These are phyloP conservation scores for Vitis hybrid DNA, from an alignment of 177 flowering plant species.

Conservation along the genomic window DNA sequence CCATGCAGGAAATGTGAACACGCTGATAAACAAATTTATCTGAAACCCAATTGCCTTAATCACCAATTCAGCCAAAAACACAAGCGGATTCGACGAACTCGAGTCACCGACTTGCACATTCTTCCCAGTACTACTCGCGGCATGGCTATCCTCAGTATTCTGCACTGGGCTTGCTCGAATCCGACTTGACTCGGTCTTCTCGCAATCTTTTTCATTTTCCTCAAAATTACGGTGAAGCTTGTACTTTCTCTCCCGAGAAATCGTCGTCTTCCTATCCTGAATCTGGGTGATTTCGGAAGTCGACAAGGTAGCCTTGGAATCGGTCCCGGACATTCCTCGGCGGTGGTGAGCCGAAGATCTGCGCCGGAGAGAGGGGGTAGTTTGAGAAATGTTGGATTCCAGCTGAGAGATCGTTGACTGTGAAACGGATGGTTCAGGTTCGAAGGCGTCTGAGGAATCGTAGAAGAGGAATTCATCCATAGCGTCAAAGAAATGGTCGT, in stretches of 20 bases:
- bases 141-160: slow-evolving; percentile 1
- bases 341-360: not conserved
- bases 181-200: not conserved
- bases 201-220: not conserved
- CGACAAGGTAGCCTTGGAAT: not conserved
- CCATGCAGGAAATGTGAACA: slow-evolving; percentile 35
- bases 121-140: not conserved
- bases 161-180: not conserved
- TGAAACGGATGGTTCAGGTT: too few relatives aligned
- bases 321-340: not conserved
- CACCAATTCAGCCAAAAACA: slow-evolving; percentile 29
- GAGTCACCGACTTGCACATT: not conserved
- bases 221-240: not conserved
- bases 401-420: too few relatives aligned
- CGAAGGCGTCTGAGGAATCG: too few relatives aligned
- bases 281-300: not conserved
- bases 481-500: too few relatives aligned
- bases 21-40: slow-evolving; percentile 23
- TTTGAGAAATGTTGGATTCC: not conserved
- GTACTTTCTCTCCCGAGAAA: not conserved
- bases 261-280: not conserved
- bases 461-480: too few relatives aligned
- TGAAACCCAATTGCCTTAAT: slow-evolving; percentile 41
- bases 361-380: not conserved
- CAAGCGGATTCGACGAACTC: slow-evolving; percentile 19